phyloP scores from a whole-genome alignment of 768 basidiomycete genomes.

The Russula ochroleuca region DNA sequence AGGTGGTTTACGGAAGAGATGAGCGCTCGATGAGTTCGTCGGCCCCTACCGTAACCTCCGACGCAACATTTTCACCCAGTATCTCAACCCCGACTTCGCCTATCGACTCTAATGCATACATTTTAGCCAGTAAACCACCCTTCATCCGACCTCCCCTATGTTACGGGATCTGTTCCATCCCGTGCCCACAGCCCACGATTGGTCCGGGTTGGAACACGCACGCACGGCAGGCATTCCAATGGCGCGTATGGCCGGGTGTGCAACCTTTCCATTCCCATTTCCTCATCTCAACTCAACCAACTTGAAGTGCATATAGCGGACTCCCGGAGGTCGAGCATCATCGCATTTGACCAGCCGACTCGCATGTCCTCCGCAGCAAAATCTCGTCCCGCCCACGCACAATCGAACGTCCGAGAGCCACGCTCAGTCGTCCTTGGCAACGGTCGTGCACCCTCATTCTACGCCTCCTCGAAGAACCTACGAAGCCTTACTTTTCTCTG shows the following conservation, averaged over 20 bases:
- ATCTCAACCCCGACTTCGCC: constrained; percentile 11
- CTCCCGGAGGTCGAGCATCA: neutral
- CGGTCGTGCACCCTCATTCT: neutral
- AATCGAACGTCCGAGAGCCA: neutral
- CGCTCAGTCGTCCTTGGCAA: constrained; percentile 7
- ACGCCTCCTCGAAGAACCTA: too few species aligned
- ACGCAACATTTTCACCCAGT: constrained; percentile 13
- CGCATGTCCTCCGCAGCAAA: neutral
- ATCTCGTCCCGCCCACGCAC: neutral
- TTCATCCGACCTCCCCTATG: constrained; percentile 33
- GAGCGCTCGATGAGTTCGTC: too few species aligned
- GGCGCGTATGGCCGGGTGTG: constrained; percentile 71
- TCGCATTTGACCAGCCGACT: neutral
- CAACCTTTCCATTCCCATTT: neutral
- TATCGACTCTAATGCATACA: constrained; percentile 9
- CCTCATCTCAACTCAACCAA: neutral
- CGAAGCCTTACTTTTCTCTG: too few species aligned
- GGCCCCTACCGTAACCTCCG: neutral
- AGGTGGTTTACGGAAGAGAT: neutral
- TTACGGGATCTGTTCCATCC: too few species aligned
- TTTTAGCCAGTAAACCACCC: too few species aligned
- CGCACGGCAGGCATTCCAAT: constrained; percentile 75
- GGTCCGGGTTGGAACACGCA: constrained; percentile 54
- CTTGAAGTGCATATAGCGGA: neutral
- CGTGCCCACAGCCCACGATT: constrained; percentile 44